Base-by-base conservation (phyloP, 345 rosid species). In the Physaria fendleri region DNA sequence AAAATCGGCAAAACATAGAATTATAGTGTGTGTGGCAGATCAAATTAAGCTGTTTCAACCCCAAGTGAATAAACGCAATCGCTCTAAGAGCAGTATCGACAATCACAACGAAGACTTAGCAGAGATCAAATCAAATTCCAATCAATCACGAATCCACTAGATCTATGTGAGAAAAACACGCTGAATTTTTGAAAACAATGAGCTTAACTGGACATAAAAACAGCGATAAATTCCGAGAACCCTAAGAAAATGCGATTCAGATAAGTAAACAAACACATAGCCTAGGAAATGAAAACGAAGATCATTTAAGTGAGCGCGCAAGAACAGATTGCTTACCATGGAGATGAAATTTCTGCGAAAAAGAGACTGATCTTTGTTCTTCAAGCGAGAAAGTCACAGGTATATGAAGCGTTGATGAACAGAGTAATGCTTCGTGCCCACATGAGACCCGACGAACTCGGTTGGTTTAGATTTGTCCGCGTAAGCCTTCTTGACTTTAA, bases 41-140 rank as follows among this genome's bases (percentile, higher is more conserved):
- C n/a, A n/a, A n/a, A n/a, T n/a, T n/a, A n/a, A n/a, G n/a, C n/a
- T n/a, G n/a, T n/a, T n/a, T n/a, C n/a, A n/a, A n/a, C n/a, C n/a
- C n/a, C n/a, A n/a, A n/a, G 43, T 54, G 58, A 46, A 62, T 46
- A 12, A 47, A 40, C 30, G 37, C 64, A 62, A 40, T 56, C 59
- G 33, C 39, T 38, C 13, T 24, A 67, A 42, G 3, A 27, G n/a
- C n/a, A n/a, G n/a, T n/a, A 62, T 35, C 21, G 9, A 37, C 11
- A 44, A 29, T 37, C 49, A 60, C 12, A 21, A n/a, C n/a, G n/a
- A n/a, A n/a, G n/a, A n/a, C n/a, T n/a, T n/a, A 37, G 34, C 56
- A 62, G n/a, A n/a, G 54, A 56, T 71, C 65, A 70, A 70, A 62
- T 56, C 33, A 68, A 52, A 27, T 33, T 8, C 55, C 56, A 68